phyloP scores from a whole-genome alignment of 2,329 filamentous ascomycete genomes.

The Xylariaceae sp. region DNA sequence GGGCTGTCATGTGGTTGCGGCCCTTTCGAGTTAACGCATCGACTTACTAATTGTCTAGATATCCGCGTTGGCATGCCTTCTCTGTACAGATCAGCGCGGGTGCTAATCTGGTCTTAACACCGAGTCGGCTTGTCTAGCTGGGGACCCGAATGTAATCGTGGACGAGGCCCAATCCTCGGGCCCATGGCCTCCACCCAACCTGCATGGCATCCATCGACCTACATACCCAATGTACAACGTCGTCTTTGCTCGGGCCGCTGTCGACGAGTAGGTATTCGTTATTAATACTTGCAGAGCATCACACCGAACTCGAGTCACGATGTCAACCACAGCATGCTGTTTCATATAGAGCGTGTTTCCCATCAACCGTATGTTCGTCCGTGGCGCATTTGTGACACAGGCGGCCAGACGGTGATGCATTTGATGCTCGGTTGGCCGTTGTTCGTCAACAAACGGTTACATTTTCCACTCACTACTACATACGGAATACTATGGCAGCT shows the following conservation, averaged over 20 bases:
- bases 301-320: not conserved
- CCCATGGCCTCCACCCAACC: not conserved
- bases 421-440: not conserved
- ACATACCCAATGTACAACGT: not conserved
- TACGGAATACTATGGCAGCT: not conserved
- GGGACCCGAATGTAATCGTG: not conserved
- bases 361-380: not conserved
- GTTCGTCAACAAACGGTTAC: conserved; percentile 1
- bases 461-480: not conserved
- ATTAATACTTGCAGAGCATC: not conserved
- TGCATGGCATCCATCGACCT: not conserved
- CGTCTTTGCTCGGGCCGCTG: not conserved
- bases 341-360: conserved; percentile 1
- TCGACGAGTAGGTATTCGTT: not conserved
- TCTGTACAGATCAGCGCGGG: not conserved
- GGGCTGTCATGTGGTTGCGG: not conserved
- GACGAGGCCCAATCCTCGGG: not conserved
- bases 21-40: not conserved
- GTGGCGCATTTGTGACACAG: conserved; percentile 8
- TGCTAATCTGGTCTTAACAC: not conserved
- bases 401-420: not conserved
- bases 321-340: not conserved
- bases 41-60: not conserved
- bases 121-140: not conserved
- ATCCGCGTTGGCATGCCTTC: not conserved